phyloP scores from a whole-genome alignment of 441 rosid genomes.

The Populus trichocarpa region DNA sequence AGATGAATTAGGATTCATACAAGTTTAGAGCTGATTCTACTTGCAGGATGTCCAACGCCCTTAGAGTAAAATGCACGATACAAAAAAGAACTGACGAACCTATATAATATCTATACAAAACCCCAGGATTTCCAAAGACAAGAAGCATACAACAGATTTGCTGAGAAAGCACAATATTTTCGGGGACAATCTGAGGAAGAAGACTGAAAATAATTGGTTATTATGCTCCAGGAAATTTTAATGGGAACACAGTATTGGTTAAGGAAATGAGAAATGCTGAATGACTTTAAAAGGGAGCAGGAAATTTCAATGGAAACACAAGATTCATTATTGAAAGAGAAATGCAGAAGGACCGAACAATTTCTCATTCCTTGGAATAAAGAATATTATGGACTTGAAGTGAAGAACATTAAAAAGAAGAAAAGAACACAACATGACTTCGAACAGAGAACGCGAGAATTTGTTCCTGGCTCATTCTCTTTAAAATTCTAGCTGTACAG shows the following conservation, averaged over 20 bases:
- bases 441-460: neutral
- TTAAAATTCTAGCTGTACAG: neutral
- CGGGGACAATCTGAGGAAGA: neutral
- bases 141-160: neutral
- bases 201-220: neutral
- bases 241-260: neutral
- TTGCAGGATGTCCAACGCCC: neutral
- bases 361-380: neutral
- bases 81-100: neutral
- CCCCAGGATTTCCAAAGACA: neutral
- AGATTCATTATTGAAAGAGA: neutral
- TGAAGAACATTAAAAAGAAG: neutral
- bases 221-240: neutral
- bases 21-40: neutral
- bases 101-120: neutral
- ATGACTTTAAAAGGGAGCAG: neutral
- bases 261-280: neutral
- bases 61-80: neutral
- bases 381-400: neutral
- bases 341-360: neutral
- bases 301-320: neutral
- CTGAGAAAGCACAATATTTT: slow-evolving; percentile 11
- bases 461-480: neutral
- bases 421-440: neutral
- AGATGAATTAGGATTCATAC: neutral